phyloP scores from a whole-genome alignment of 768 basidiomycete genomes.

The Agaricus sinodeliciosus region DNA sequence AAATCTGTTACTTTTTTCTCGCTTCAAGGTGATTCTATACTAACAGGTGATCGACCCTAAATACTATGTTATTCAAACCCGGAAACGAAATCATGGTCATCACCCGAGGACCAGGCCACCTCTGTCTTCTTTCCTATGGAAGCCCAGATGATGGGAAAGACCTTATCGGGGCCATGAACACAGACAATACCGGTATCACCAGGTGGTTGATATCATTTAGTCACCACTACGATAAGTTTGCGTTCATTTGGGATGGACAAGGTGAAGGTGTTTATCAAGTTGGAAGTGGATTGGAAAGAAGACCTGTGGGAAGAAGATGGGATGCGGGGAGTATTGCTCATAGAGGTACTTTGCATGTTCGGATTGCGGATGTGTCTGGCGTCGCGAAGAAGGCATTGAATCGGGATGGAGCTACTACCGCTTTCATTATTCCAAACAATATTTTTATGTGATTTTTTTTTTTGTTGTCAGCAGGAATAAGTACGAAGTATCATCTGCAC shows the following conservation, averaged over 20 bases:
- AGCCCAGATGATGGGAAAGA: not conserved
- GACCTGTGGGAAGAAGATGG: not conserved
- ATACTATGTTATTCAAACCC: constrained; percentile 7
- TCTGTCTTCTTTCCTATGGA: not conserved
- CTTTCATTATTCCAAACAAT: constrained; percentile 14
- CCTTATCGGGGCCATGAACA: not conserved
- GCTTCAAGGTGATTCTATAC: no score
- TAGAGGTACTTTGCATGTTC: not conserved
- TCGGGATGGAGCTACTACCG: constrained; percentile 27
- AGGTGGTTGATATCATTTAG: not conserved
- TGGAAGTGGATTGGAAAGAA: not conserved
- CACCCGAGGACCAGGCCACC: not conserved
- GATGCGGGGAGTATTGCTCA: not conserved
- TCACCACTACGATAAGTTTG: not conserved
- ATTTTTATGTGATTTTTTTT: not conserved
- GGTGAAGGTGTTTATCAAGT: constrained; percentile 1
- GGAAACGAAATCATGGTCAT: not conserved
- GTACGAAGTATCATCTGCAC: no score
- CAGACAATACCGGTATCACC: not conserved
- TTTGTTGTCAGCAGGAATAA: not conserved
- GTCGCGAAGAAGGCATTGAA: not conserved
- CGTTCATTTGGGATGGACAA: not conserved
- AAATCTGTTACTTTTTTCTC: no score
- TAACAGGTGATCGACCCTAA: constrained; percentile 4
- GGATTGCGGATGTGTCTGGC: not conserved